Evolutionary conservation across 495 filamentous ascomycete genomes (phyloP).

Genomic region (Aspergillus cavernicola): DNA sequence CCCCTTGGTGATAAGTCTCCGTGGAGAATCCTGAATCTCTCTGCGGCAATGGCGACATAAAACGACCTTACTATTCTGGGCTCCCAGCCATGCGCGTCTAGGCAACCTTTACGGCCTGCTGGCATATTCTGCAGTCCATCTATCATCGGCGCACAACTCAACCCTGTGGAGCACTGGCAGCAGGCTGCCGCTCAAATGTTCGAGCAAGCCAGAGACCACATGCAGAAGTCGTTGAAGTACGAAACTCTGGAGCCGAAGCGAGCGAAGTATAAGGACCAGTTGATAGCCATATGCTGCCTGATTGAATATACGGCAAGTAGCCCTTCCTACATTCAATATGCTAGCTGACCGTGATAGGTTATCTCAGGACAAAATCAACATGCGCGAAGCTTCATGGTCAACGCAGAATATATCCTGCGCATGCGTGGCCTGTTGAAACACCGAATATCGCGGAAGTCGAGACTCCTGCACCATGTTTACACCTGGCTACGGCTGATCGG

Average conservation of each 20-base stretch:
- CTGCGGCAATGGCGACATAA: slow-evolving; percentile 29
- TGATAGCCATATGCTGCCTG: slow-evolving; percentile 34
- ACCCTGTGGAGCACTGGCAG: slow-evolving; percentile 26
- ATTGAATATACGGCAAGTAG: slow-evolving; percentile 30
- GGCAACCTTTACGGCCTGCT: slow-evolving; percentile 30
- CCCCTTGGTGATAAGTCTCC: slow-evolving; percentile 32
- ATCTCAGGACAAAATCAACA: slow-evolving; percentile 32
- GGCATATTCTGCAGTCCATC: slow-evolving; percentile 29
- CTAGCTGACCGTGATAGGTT: slow-evolving; percentile 19
- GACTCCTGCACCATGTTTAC: slow-evolving; percentile 35
- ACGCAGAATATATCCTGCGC: slow-evolving; percentile 31
- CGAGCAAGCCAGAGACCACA: slow-evolving; percentile 29
- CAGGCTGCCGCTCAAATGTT: slow-evolving; percentile 24
- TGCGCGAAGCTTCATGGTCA: slow-evolving; percentile 32
- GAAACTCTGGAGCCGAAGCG: slow-evolving; percentile 30
- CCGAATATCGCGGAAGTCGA: slow-evolving; percentile 32
- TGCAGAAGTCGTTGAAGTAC: slow-evolving; percentile 28
- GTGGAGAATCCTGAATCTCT: slow-evolving; percentile 32
- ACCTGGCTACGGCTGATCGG: slow-evolving; percentile 35
- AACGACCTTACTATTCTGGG: slow-evolving; percentile 31
- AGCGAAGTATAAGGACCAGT: slow-evolving; percentile 39
- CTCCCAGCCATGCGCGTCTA: slow-evolving; percentile 28
- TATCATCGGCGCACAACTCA: too few relatives aligned
- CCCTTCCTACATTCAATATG: background rate
- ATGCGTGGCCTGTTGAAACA: slow-evolving; percentile 28